Base-by-base conservation (phyloP, 345 rosid genomes). In the Xanthoceras sorbifolium region DNA sequence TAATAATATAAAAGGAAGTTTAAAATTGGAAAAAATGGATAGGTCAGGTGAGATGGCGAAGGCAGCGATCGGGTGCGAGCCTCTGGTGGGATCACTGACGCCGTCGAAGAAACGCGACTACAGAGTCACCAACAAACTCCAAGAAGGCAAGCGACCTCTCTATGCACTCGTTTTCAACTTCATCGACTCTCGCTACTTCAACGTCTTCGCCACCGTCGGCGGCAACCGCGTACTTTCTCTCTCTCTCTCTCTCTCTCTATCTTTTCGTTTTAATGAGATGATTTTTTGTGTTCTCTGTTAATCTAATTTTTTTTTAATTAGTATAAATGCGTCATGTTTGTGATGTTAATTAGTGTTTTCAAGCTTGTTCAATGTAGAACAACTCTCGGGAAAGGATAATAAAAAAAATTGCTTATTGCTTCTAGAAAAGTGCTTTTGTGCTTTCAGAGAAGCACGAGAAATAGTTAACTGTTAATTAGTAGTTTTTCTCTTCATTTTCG, bases 81-180 rank as follows among this genome's bases (percentile, higher is more conserved):
- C 97, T 54, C 89, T 90, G 83, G 92, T 89, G 78, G 99, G 99
- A 29, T 88, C 97, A 9, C 84, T 92, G 48, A 73, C 83, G 9
- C 88, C 92, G 25, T 88, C 94, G 9, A 92, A 87, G 91, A 92
- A 90, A 84, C 90, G 78, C 65, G 92, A 90, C 20, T 96, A 93
- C 86, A 87, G 87, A 84, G 88, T 92, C 72, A 91, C 92, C 59
- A 96, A 96, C 74, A 88, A 91, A 64, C 93, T 93, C 60, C 98
- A 93, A 76, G 99, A 96, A 77, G 97, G 92, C 83, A 93, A 93
- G 83, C 94, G 92, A 6, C 99, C 99, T 65, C 82, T 96, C 29
- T 96, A 93, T 79, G 99, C 97, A 75, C 90, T 96, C 78, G 90
- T 92, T 71, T 96, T 93, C 81, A 93, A 96, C 89, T 96, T 96